Base-by-base conservation (phyloP, 179 eudicot genomes). In the Drosera spatulata region DNA sequence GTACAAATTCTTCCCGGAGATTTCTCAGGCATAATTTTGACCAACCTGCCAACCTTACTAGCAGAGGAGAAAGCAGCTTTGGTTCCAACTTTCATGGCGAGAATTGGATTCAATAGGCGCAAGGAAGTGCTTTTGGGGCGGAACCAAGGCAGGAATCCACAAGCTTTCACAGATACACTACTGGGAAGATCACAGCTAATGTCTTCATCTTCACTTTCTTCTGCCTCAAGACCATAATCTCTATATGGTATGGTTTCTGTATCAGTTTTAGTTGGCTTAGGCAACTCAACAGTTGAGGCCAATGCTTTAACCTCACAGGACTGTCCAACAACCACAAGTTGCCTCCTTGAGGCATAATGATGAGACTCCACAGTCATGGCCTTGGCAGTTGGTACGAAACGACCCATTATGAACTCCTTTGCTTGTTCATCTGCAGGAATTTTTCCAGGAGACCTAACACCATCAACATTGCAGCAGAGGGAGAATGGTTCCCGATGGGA, bases 331-430 rank as follows among this genome's bases (percentile, higher is more conserved):
- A 65, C 67, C 51, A 55, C 58, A 2, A 70, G 51, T 56, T 81
- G 87, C 80, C 77, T 86, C 73, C 79, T 86, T 8, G 84, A 61
- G 41, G 73, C 76, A 69, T 80, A 71, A 39, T 85, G 85, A 48
- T 96, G 91, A 3, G 91, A 75, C 54, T 84, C 88, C 43, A 88
- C n/a, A 41, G 84, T 79, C 80, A 84, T 85, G 60, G 98, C 96
- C 72, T 86, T 86, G 6, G 98, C 95, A 38, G 98, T 96, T 10
- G 95, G 95, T 59, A 91, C 67, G 67, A 91, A 91, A 14, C 98
- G 79, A 50, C 73, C 80, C 87, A 91, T 88, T 95, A 91, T 82
- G 55, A 88, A 79, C 64, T 86, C 95, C 10, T 83, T 82, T 39
- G 94, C 73, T 56, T 73, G 80, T 45, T 61, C 66, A 61, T 88